These are phyloP conservation scores for Saksenaea vasiformis DNA, from an alignment of 371 early-diverging fungal genomes.

Conservation along the genomic window DNA sequence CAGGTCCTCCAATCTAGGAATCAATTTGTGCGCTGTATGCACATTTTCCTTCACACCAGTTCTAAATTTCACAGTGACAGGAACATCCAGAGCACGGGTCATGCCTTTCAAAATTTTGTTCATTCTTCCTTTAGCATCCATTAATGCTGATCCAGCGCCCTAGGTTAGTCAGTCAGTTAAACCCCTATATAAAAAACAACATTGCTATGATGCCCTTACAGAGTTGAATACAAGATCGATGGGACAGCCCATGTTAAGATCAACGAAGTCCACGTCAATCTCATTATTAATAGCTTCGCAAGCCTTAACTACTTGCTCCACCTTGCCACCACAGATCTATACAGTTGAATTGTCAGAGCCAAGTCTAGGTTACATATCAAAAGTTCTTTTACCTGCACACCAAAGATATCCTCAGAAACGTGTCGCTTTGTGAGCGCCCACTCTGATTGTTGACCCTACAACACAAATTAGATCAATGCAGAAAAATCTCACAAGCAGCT, in stretches of 20 bases:
- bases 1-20: slow-evolving; percentile 67
- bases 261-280: slow-evolving; percentile 88
- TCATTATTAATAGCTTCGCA: slow-evolving; percentile 72
- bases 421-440: slow-evolving; percentile 92
- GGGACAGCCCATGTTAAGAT: slow-evolving; percentile 96
- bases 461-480: neutral
- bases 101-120: slow-evolving; percentile 79
- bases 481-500: slow-evolving; percentile 8
- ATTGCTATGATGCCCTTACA: slow-evolving; percentile 22
- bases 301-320: slow-evolving; percentile 67
- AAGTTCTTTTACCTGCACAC: slow-evolving; percentile 67
- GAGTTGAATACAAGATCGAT: slow-evolving; percentile 83
- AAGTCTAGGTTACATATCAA: neutral
- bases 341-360: neutral
- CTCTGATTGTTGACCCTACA: slow-evolving; percentile 72
- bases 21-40: slow-evolving; percentile 74
- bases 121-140: slow-evolving; percentile 70
- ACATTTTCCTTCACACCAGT: slow-evolving; percentile 73
- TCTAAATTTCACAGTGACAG: slow-evolving; percentile 91
- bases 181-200: neutral
- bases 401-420: slow-evolving; percentile 89
- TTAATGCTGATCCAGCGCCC: slow-evolving; percentile 88
- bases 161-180: slow-evolving; percentile 9
- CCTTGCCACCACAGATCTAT: slow-evolving; percentile 65
- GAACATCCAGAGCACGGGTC: slow-evolving; percentile 69